Percentiles rank a stretch among this genome's conserved stretches.
Evolutionary conservation across 2,329 filamentous ascomycete species (phyloP).

Genomic region (Chrysoporthe cubensis): DNA sequence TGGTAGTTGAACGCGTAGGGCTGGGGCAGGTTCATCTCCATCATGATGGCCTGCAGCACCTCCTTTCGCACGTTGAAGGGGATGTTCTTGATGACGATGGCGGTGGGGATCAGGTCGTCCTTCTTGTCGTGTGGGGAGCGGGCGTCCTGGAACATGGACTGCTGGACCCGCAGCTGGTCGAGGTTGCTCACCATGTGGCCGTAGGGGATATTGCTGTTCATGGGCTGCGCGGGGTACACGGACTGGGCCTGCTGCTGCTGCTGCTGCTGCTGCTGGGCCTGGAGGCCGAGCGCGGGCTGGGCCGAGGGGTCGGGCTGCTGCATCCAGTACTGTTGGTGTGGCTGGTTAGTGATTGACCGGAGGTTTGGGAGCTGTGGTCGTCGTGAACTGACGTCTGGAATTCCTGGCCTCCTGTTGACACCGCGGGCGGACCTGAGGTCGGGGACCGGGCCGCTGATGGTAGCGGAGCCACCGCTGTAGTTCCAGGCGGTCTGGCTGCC

Average conservation of each 20-base stretch:
- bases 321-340: constrained; percentile 52
- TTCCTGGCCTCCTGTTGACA: constrained; percentile 66
- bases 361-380: constrained; percentile 29
- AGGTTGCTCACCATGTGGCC: constrained; percentile 47
- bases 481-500: constrained; percentile 36
- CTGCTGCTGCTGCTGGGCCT: constrained; percentile 32
- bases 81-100: constrained; percentile 99
- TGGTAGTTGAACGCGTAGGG: constrained; percentile 99
- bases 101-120: constrained; percentile 90
- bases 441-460: constrained; percentile 63
- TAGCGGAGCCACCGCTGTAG: constrained; percentile 37
- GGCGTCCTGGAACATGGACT: constrained; percentile 44
- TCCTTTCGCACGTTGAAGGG: constrained; percentile 98
- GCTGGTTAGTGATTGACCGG: constrained; percentile 26
- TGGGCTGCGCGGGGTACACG: constrained; percentile 33
- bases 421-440: constrained; percentile 58
- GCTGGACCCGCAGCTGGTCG: constrained; percentile 39
- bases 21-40: constrained; percentile 87
- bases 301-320: constrained; percentile 43
- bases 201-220: constrained; percentile 39
- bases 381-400: constrained; percentile 43
- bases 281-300: constrained; percentile 44
- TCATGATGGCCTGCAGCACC: constrained; percentile 90
- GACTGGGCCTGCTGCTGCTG: constrained; percentile 11
- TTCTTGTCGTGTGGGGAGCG: constrained; percentile 47